phyloP scores from a whole-genome alignment of 345 rosid genomes.

The Dovyalis caffra region DNA sequence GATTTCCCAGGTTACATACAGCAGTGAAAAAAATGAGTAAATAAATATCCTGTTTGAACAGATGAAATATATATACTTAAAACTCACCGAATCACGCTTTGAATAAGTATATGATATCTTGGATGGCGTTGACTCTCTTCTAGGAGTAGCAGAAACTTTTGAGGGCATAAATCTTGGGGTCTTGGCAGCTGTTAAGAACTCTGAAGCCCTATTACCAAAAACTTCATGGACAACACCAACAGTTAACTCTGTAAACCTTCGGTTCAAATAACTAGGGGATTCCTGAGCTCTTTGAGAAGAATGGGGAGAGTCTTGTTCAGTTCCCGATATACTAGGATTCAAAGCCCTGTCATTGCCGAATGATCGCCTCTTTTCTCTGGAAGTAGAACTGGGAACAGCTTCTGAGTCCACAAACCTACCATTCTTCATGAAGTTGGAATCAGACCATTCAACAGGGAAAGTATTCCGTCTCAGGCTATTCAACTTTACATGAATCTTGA shows the following conservation, averaged over 20 bases:
- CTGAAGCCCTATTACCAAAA: slow-evolving; percentile 33
- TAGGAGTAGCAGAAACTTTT: slow-evolving; percentile 20
- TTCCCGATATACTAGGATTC: slow-evolving; percentile 24
- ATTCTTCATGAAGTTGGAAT: slow-evolving; percentile 38
- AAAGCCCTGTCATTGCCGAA: slow-evolving; percentile 22
- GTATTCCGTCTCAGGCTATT: slow-evolving; percentile 64
- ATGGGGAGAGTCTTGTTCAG: slow-evolving; percentile 10
- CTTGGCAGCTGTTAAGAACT: slow-evolving; percentile 32
- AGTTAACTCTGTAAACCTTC: neutral
- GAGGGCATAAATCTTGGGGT: slow-evolving; percentile 39
- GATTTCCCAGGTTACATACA: no score
- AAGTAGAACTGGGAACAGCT: slow-evolving; percentile 18
- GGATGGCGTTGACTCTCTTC: slow-evolving; percentile 12
- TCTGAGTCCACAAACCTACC: slow-evolving; percentile 44
- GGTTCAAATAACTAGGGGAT: slow-evolving; percentile 7
- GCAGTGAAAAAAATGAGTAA: neutral
- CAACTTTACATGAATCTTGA: slow-evolving; percentile 59
- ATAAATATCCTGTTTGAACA: neutral
- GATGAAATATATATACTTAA: neutral
- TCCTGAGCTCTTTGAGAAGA: slow-evolving; percentile 15
- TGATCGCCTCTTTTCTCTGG: slow-evolving; percentile 33
- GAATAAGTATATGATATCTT: slow-evolving; percentile 22
- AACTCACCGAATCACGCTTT: slow-evolving; percentile 32
- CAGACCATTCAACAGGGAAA: slow-evolving; percentile 50
- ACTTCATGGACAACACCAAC: slow-evolving; percentile 34